These are phyloP conservation scores for Tothia fuscella DNA, from an alignment of 2,329 filamentous ascomycete species.

Conservation along the genomic window DNA sequence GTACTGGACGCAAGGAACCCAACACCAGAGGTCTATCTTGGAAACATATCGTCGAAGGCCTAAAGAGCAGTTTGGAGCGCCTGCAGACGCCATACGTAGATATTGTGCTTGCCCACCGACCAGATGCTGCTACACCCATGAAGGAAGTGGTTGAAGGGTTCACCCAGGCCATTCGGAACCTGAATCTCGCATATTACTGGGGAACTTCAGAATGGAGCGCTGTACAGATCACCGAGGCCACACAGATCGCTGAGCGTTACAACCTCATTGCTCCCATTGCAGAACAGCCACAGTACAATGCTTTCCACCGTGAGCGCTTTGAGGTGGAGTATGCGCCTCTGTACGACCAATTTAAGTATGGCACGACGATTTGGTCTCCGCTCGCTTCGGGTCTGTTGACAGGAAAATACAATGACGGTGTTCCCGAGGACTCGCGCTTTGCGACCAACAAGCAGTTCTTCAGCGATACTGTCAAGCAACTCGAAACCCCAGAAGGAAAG, in stretches of 20 bases:
- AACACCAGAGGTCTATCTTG: conserved; percentile 39
- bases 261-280: conserved; percentile 46
- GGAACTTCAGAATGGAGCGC: conserved; percentile 51
- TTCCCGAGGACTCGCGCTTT: conserved; percentile 49
- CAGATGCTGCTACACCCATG: conserved; percentile 49
- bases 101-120: conserved; percentile 52
- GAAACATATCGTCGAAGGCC: conserved; percentile 45
- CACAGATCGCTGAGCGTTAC: conserved; percentile 41
- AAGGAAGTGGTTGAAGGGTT: conserved; percentile 49
- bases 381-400: conserved; percentile 46
- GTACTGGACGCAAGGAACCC: conserved; percentile 46
- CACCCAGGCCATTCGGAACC: conserved; percentile 39
- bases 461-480: conserved; percentile 40
- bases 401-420: conserved; percentile 53
- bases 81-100: conserved; percentile 56
- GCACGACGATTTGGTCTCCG: conserved; percentile 45
- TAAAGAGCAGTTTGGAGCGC: conserved; percentile 45
- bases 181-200: conserved; percentile 53
- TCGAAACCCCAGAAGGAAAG: conserved; percentile 38
- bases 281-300: conserved; percentile 49
- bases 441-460: conserved; percentile 47
- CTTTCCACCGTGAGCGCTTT: conserved; percentile 49
- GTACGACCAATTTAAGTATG: conserved; percentile 45
- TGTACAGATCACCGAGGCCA: conserved; percentile 47
- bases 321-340: conserved; percentile 49